These are phyloP conservation scores for Nymphaea colorata DNA, from an alignment of 164 flowering plant species.

Conservation along the genomic window DNA sequence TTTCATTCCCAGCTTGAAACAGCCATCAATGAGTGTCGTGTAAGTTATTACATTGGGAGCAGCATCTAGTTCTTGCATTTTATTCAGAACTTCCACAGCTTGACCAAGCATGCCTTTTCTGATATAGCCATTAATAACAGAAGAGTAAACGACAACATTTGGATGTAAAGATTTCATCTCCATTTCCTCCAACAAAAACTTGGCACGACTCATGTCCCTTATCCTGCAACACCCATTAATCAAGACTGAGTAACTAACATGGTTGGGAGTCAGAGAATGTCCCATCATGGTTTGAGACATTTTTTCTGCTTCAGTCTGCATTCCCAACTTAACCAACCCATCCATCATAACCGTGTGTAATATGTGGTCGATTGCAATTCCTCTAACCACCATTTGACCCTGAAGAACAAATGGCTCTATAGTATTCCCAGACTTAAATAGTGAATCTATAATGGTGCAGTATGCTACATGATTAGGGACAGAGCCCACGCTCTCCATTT, in stretches of 20 bases:
- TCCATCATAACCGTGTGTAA: slow-evolving; percentile 52
- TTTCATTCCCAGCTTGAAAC: slow-evolving; percentile 47
- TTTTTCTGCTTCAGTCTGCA: slow-evolving; percentile 43
- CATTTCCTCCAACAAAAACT: slow-evolving; percentile 45
- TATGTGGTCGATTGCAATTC: slow-evolving; percentile 53
- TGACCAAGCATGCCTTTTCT: slow-evolving; percentile 56
- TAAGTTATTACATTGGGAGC: slow-evolving; percentile 52
- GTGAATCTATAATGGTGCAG: neutral
- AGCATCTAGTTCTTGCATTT: slow-evolving; percentile 36
- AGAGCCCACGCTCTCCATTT: slow-evolving; percentile 60
- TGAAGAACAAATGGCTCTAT: too few relatives aligned
- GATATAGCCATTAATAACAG: slow-evolving; percentile 52
- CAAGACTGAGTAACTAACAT: slow-evolving; percentile 50
- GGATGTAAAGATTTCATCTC: slow-evolving; percentile 30
- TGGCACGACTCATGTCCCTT: slow-evolving; percentile 49
- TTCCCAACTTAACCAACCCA: slow-evolving; percentile 73
- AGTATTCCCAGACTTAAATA: too few relatives aligned
- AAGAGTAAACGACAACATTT: slow-evolving; percentile 54
- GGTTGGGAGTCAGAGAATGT: slow-evolving; percentile 36
- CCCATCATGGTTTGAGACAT: slow-evolving; percentile 31
- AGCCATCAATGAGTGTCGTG: slow-evolving; percentile 54
- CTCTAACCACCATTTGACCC: slow-evolving; percentile 52
- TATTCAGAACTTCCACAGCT: slow-evolving; percentile 32
- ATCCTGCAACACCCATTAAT: slow-evolving; percentile 63
- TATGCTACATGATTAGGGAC: slow-evolving; percentile 67